Evolutionary conservation across 768 basidiomycete species (phyloP).

Genomic region (Gloeostereum incarnatum): DNA sequence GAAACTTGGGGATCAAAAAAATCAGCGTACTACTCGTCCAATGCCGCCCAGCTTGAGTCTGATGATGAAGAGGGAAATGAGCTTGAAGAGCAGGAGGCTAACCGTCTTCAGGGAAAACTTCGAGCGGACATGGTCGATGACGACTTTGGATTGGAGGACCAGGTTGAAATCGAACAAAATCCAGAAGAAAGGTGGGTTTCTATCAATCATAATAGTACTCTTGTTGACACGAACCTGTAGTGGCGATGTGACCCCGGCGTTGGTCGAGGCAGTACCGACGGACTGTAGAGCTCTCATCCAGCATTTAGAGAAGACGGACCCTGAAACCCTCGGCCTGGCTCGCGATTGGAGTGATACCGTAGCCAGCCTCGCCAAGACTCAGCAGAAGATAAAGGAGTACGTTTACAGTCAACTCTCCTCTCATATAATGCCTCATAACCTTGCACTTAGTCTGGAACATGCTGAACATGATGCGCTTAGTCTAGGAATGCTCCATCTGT

Average conservation of each 20-base stretch:
- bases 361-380: conserved; percentile 38
- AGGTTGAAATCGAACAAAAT: conserved; percentile 25
- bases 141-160: conserved; percentile 78
- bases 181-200: conserved; percentile 23
- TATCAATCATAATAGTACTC: no score
- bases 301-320: conserved; percentile 64
- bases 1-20: conserved; percentile 81
- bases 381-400: conserved; percentile 47
- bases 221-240: no score
- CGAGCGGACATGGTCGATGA: conserved; percentile 63
- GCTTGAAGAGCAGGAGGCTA: conserved; percentile 83
- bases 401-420: conserved; percentile 10
- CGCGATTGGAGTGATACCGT: conserved; percentile 78
- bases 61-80: conserved; percentile 87
- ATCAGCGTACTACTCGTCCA: conserved; percentile 80
- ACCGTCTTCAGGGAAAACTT: conserved; percentile 65
- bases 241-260: no score
- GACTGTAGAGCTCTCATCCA: conserved; percentile 55
- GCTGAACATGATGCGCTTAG: conserved; percentile 41
- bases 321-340: conserved; percentile 73
- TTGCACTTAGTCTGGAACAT: conserved; percentile 32
- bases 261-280: conserved; percentile 32
- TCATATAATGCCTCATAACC: conserved; percentile 1
- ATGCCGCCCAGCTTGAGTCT: conserved; percentile 70
- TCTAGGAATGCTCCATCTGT: conserved; percentile 69